Evolutionary conservation across 768 basidiomycete genomes (phyloP), one percentile per base, ranked within the genome.

Genomic region (Pulveroboletus sp.): DNA sequence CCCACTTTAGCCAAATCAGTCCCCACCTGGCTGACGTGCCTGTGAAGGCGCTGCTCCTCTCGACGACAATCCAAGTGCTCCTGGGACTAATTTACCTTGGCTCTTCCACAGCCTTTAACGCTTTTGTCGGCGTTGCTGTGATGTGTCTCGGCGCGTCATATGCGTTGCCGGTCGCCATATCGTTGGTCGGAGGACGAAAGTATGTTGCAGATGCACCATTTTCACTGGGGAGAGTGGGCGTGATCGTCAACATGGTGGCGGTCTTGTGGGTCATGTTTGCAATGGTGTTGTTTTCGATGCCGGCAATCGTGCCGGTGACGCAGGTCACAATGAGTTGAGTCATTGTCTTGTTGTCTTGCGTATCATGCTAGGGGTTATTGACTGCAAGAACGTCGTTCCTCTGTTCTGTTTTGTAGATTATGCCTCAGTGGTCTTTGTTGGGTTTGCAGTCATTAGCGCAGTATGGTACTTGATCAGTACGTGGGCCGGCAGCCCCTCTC

Each of bases 281-380:
- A 60, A 78, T 82, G 36, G 77, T 85, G 27, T 59, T 87, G 52
- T 85, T 85, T 58, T 83, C 81, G 20, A 85, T 86, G 82, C 83
- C 82, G 6, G 78, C 80, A 6, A 72, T 75, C 33, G 68, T 85
- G 5, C 83, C 84, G 5, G 80, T 78, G 33, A 78, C 76, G 6
- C 53, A 52, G 47, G 67, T 65, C 1, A 68, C 78, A 6, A 84
- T 83, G 76, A 77, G 76, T 62, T 45, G 43, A 19, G 48, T 27
- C 27, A 11, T 11, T 11, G 8, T 29, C 27, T 9, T 11, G 8
- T 9, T 11, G 8, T 29, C 27, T 29, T 9, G 27, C 9, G 8
- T 29, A 9, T 29, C 27, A 29, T 29, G 4, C 27, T 7, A 29
- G 27, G 27, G 9, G 12, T 29, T 9, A 11, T 11, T 29, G 27